phyloP scores from a whole-genome alignment of 345 rosid genomes.

The Acer campestre region DNA sequence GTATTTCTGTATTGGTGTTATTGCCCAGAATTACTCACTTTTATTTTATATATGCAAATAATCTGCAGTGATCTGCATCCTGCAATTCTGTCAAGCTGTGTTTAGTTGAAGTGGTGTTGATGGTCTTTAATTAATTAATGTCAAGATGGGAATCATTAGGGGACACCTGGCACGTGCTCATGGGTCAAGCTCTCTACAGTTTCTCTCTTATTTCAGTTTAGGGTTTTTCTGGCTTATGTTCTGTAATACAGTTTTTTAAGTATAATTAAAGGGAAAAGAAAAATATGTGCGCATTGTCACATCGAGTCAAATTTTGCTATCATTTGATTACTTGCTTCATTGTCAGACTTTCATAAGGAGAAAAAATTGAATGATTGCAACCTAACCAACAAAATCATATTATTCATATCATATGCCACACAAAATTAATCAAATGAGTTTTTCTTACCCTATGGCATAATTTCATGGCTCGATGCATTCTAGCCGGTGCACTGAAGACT shows the following conservation, averaged over 20 bases:
- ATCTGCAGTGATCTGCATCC: neutral
- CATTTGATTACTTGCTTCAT: slow-evolving; percentile 1
- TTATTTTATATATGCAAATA: neutral
- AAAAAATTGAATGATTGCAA: too few species aligned
- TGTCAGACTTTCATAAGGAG: neutral
- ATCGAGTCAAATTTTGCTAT: neutral
- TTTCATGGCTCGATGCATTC: too few species aligned
- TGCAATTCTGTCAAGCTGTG: neutral
- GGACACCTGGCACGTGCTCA: neutral
- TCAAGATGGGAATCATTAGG: slow-evolving; percentile 4
- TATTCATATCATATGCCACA: too few species aligned
- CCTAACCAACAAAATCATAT: too few species aligned
- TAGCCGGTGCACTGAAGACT: too few species aligned
- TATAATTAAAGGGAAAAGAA: neutral
- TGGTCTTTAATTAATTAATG: neutral
- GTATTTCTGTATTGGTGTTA: neutral
- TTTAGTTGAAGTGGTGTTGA: neutral
- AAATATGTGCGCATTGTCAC: neutral
- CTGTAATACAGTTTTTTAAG: neutral
- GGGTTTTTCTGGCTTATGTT: neutral
- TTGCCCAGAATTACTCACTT: neutral
- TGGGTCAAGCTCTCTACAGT: neutral
- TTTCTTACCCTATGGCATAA: too few species aligned
- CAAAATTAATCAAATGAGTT: too few species aligned
- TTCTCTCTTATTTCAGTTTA: neutral